Base-by-base conservation (phyloP, 345 rosid species). In the Toxicodendron radicans region DNA sequence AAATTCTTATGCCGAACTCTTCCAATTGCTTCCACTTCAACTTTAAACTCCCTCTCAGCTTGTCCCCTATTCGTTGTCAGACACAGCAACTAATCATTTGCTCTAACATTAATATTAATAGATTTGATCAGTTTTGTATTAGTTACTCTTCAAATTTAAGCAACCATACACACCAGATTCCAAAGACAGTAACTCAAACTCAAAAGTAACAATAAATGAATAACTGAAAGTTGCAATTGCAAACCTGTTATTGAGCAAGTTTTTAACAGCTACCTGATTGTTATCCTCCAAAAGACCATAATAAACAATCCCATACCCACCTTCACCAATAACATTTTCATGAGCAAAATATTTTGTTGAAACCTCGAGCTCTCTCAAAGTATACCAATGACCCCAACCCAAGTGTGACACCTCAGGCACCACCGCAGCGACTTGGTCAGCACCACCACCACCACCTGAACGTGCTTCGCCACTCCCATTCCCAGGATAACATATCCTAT, bases 21-120 rank as follows among this genome's bases (percentile, higher is more conserved):
- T 35, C 98, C 97, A 59, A 94, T 94, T 18, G 89, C 97, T 83
- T 94, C 98, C 17, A 94, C 98, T 86, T 94, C 98, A 32, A 94
- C 97, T 77, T 87, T 89, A 61, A 94, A 94, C 83, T 94, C 98
- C 76, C 77, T 90, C 83, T 94, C 97, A 32, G 98, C 98, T 78
- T 94, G 98, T 30, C 98, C 98, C 93, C 97, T 94, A 46, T 7
- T 35, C 62, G 46, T 72, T 27, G 57, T 14, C 38, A 64, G 14
- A 60, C 18, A 70, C 61, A 60, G 9, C 71, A 75, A 16, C 46
- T 24, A 35, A 48, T 46, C 63, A 59, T 58, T 46, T 23, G 13
- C 38, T 53, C 48, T 48, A n/a, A 9, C 73, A 73, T 43, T 66
- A 46, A 64, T 24, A 30, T 32, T 6, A 30, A 59, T 3, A 23